These are phyloP conservation scores for Pythium apleroticum DNA, from an alignment of 352 stramenopile genomes.

Conservation along the genomic window DNA sequence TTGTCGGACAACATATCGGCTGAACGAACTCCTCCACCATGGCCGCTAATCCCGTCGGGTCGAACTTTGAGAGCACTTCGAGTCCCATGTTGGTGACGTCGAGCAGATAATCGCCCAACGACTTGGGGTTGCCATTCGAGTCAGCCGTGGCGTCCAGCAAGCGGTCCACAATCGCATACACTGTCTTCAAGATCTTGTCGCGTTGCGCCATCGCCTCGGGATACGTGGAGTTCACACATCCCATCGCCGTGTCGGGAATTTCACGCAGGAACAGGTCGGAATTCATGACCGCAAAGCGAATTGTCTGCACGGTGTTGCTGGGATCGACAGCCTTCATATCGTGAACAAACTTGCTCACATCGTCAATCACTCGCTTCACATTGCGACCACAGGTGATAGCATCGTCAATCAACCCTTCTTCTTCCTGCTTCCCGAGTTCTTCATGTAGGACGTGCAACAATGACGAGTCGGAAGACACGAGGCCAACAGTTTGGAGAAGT, in stretches of 20 bases:
- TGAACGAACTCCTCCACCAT: conserved; percentile 55
- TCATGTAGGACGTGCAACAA: not conserved
- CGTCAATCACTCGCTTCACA: conserved; percentile 15
- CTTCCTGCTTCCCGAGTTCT: not conserved
- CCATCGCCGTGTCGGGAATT: conserved; percentile 8
- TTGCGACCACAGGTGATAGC: conserved; percentile 12
- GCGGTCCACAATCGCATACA: conserved; percentile 58
- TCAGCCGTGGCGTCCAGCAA: conserved; percentile 38
- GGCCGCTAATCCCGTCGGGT: conserved; percentile 48
- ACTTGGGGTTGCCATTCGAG: conserved; percentile 34
- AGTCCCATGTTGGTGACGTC: conserved; percentile 43
- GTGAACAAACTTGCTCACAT: conserved; percentile 3
- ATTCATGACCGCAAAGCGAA: conserved; percentile 22
- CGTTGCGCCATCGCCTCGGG: conserved; percentile 24
- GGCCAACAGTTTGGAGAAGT: conserved; percentile 2
- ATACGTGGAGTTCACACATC: conserved; percentile 1
- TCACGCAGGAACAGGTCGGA: conserved; percentile 12
- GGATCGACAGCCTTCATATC: not conserved
- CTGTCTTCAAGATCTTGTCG: conserved; percentile 48
- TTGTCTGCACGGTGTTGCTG: conserved; percentile 3
- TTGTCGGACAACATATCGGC: conserved; percentile 56
- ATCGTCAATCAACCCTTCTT: not conserved
- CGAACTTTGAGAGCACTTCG: conserved; percentile 41
- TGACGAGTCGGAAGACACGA: conserved; percentile 2
- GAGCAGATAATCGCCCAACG: conserved; percentile 39